phyloP scores from a whole-genome alignment of 495 filamentous ascomycete genomes.

The Hypoxylon perforatum region DNA sequence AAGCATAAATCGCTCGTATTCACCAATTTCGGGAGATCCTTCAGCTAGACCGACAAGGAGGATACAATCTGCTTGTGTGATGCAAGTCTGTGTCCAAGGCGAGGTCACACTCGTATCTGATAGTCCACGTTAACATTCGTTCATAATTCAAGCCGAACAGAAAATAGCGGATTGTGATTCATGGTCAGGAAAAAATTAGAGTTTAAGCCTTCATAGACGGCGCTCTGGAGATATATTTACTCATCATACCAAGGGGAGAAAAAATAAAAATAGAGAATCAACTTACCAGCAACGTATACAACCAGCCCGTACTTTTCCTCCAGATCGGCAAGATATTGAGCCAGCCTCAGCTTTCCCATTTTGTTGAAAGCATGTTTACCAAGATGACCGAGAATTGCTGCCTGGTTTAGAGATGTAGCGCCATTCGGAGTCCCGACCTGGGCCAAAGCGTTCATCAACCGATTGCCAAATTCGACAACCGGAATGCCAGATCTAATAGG shows the following conservation, averaged over 20 bases:
- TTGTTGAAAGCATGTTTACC: constrained; percentile 95
- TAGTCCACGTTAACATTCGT: constrained; percentile 35
- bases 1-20: constrained; percentile 94
- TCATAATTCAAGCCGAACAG: constrained; percentile 1
- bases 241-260: constrained; percentile 54
- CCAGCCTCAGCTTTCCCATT: constrained; percentile 96
- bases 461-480: constrained; percentile 92
- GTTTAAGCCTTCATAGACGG: constrained; percentile 55
- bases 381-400: constrained; percentile 91
- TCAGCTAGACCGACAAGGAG: constrained; percentile 92
- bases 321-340: constrained; percentile 94
- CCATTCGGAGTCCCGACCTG: constrained; percentile 91
- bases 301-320: constrained; percentile 98
- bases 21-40: constrained; percentile 87
- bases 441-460: constrained; percentile 84
- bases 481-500: constrained; percentile 93
- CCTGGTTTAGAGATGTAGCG: constrained; percentile 91
- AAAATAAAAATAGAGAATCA: constrained; percentile 1
- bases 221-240: constrained; percentile 52
- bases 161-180: constrained; percentile 6
- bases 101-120: constrained; percentile 90
- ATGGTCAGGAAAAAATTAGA: constrained; percentile 62
- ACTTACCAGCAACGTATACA: constrained; percentile 88
- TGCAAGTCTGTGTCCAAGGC: constrained; percentile 98
- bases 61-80: constrained; percentile 94